Conservation (phyloP, 2,329 filamentous ascomycete genomes). For the Xylaria sp. region DNA sequence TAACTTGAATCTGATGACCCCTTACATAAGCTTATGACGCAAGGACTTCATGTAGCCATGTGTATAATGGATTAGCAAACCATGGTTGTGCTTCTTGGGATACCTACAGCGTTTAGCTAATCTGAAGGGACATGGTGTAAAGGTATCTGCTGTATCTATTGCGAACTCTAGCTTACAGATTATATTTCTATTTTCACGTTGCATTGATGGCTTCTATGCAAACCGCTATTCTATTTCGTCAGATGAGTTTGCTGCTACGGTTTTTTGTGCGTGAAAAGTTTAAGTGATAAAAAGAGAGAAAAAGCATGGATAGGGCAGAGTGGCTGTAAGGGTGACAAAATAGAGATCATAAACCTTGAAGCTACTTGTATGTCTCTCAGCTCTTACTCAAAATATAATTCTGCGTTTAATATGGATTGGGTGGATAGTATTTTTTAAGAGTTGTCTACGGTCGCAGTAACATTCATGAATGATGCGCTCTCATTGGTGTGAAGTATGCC, state of each 20-base stretch:
- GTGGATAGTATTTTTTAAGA: not conserved
- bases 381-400: too few relatives aligned
- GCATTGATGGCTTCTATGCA: not conserved
- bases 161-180: not conserved
- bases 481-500: constrained; percentile 13
- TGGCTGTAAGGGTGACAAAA: too few relatives aligned
- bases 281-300: not conserved
- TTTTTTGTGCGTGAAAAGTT: not conserved
- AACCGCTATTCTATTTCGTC: not conserved
- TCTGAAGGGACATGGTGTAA: not conserved
- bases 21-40: constrained; percentile 35
- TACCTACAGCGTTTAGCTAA: too few relatives aligned
- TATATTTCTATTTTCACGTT: not conserved
- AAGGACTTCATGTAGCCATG: not conserved
- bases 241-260: not conserved
- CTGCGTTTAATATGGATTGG: too few relatives aligned
- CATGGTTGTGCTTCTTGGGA: too few relatives aligned
- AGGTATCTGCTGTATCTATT: not conserved
- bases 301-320: too few relatives aligned
- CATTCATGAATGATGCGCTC: not conserved
- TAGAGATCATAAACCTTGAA: too few relatives aligned
- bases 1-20: not conserved
- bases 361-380: too few relatives aligned
- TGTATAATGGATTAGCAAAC: not conserved
- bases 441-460: not conserved